These are phyloP conservation scores for Amanita pallidorosea DNA, from an alignment of 768 basidiomycete species.

Conservation along the genomic window DNA sequence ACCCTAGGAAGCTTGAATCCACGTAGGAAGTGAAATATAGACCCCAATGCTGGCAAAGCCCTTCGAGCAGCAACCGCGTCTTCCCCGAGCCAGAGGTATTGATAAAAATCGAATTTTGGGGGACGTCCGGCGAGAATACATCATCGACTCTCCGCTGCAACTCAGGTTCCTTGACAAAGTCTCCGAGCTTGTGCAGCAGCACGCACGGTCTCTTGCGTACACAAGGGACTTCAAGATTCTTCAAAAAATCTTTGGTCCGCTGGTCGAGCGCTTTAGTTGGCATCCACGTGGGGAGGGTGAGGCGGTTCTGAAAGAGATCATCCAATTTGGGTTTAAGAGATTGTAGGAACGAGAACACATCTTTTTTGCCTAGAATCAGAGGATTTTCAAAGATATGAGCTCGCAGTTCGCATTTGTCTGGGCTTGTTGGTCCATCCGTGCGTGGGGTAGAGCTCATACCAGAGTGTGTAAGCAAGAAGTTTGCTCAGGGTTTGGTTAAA, in stretches of 20 bases:
- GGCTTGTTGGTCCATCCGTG: too few species aligned
- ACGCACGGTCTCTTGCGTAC: conserved; percentile 29
- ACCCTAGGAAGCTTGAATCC: conserved; percentile 31
- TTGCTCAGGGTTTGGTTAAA: too few species aligned
- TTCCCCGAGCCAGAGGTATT: conserved; percentile 40
- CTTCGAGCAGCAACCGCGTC: conserved; percentile 32
- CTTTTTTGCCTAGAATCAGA: too few species aligned
- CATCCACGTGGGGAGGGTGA: too few species aligned
- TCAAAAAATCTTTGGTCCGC: too few species aligned
- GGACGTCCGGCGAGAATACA: conserved; percentile 28
- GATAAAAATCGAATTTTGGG: conserved; percentile 31
- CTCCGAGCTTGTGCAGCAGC: conserved; percentile 28
- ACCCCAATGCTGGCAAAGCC: conserved; percentile 33
- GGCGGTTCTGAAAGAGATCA: too few species aligned
- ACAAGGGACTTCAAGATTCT: conserved; percentile 13
- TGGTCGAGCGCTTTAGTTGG: too few species aligned
- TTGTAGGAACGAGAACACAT: too few species aligned
- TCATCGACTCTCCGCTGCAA: conserved; percentile 24
- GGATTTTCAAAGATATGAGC: too few species aligned
- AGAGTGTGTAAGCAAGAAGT: too few species aligned
- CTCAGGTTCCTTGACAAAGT: conserved; percentile 18
- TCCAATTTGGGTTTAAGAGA: too few species aligned
- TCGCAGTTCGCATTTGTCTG: too few species aligned
- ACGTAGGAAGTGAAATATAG: conserved; percentile 36
- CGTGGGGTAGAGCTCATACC: not conserved